Base-by-base conservation (phyloP, 2,329 filamentous ascomycete genomes). In the Fusarium newnesense region DNA sequence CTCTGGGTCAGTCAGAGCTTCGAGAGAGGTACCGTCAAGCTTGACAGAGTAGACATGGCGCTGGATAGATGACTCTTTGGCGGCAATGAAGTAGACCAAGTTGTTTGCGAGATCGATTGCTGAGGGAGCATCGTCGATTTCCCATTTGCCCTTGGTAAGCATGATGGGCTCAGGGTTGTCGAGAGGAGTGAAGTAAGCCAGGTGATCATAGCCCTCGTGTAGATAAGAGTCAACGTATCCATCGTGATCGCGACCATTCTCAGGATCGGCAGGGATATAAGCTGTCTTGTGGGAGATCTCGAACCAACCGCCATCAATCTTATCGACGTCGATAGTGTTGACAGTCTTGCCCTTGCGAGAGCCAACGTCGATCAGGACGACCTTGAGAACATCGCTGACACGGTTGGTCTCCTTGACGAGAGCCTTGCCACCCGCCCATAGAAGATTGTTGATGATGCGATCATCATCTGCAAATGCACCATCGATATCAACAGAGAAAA, bases 301-400 rank as follows among this genome's bases (percentile, higher is more conserved):
- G 77, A 98, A 96, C 96, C 96, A 99, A 39, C 96, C 97, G 28
- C 95, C 95, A 80, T 99, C 96, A n/a, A 98, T 86, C 64, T 92
- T 87, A 73, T 91, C 89, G 54, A 98, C 90, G 80, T 99, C 91
- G 54, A 94, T 89, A 26, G 91, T 92, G 72, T 96, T 89, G 53
- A 98, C 91, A 2, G 93, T 92, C 81, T 92, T 93, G 36, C 94
- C 95, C 26, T 89, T 91, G 53, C 94, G 91, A 7, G 87, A 84
- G 28, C 85, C 83, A 9, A 96, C 93, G 79, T 99, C 94, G 62
- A 98, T 91, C 10, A 98, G 86, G 11, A 97, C 91, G 32, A 98
- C 91, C 73, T 94, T 94, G 80, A 98, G 88, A n/a, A 94, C 82
- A 78, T 98, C 95, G 79, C 95, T 97, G 77, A 98, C 94, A 60